phyloP scores from a whole-genome alignment of 2,329 filamentous ascomycete species.

The Nectriaceae sp. region DNA sequence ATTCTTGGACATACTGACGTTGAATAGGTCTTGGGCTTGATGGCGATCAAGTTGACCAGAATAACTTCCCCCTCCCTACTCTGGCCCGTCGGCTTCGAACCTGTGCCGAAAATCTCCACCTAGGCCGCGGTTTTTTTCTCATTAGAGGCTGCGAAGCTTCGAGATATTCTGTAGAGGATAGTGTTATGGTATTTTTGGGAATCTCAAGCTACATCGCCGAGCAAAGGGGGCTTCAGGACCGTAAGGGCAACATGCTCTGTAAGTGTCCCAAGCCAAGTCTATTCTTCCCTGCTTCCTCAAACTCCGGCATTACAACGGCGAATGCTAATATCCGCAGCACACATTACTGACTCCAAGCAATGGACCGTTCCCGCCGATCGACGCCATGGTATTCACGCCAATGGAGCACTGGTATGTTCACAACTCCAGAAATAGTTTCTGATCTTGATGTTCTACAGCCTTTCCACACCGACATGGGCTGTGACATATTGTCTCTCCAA shows the following conservation, averaged over 20 bases:
- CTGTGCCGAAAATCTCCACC: conserved; percentile 48
- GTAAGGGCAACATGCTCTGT: conserved; percentile 18
- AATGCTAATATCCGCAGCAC: conserved; percentile 37
- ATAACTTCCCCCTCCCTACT: conserved; percentile 54
- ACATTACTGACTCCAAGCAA: conserved; percentile 48
- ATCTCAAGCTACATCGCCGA: conserved; percentile 56
- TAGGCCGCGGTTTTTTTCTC: conserved; percentile 58
- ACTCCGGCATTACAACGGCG: neutral
- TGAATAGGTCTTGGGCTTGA: conserved; percentile 5
- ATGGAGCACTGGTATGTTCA: conserved; percentile 41
- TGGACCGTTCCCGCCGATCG: conserved; percentile 46
- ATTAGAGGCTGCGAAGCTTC: conserved; percentile 54
- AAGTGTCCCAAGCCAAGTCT: conserved; percentile 8
- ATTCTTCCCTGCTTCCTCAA: conserved; percentile 34
- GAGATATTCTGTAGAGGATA: conserved; percentile 51
- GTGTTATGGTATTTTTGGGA: conserved; percentile 57
- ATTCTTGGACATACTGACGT: too few relatives aligned
- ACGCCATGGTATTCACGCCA: conserved; percentile 54
- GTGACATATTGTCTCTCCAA: conserved; percentile 6
- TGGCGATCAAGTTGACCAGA: conserved; percentile 22
- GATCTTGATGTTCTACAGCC: too few relatives aligned
- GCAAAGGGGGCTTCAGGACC: conserved; percentile 50
- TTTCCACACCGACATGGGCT: too few relatives aligned
- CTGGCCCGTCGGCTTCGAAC: conserved; percentile 49
- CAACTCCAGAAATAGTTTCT: too few relatives aligned